Evolutionary conservation across 371 early-diverging fungal species (phyloP), one percentile per base, ranked within the genome.

Genomic region (Caulochytrium protostelioides): DNA sequence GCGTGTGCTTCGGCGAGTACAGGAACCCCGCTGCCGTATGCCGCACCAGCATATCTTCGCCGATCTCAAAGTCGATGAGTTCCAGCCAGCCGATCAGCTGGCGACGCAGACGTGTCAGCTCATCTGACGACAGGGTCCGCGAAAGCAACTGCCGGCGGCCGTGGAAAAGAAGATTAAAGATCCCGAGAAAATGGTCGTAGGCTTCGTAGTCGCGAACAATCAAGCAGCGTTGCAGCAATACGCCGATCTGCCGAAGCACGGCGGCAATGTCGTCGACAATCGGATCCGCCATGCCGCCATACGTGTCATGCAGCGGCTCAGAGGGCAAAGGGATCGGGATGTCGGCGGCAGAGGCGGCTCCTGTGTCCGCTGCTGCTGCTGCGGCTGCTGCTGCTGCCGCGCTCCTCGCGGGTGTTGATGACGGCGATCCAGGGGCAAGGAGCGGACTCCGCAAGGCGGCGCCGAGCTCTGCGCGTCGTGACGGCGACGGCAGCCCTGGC

Each of bases 211-310:
- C 49, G 25, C 70, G 60, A 24, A 57, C 34, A 13, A 54, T 45
- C 22, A 79, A 50, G 36, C 65, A 65, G 1, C 35, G 47, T 30
- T 70, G 63, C 13, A 76, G 47, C 13, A 56, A 35, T 21, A 49
- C 47, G 26, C 65, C 59, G 76, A 76, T 75, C 50, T 74, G 73
- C 22, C 73, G 57, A 1, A 75, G 55, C 24, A 61, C 62, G 3
- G 71, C 63, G 9, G 74, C 57, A 30, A 74, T 67, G 34, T 74
- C 77, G 38, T 76, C 79, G 2, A 74, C 57, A 4, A 79, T 42
- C 3, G 74, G 69, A 38, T 79, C 76, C 6, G 52, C 52, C 20
- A 30, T 39, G 8, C 74, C 79, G 0, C 60, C 59, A 0, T 53
- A 38, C 1, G 76, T 70, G 0, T 32, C 72, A 49, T 37, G 58